Percentiles rank a stretch among this genome's conserved stretches.
phyloP scores from a whole-genome alignment of 1,284 basidiomycete species.

The Rhodofomes roseus region DNA sequence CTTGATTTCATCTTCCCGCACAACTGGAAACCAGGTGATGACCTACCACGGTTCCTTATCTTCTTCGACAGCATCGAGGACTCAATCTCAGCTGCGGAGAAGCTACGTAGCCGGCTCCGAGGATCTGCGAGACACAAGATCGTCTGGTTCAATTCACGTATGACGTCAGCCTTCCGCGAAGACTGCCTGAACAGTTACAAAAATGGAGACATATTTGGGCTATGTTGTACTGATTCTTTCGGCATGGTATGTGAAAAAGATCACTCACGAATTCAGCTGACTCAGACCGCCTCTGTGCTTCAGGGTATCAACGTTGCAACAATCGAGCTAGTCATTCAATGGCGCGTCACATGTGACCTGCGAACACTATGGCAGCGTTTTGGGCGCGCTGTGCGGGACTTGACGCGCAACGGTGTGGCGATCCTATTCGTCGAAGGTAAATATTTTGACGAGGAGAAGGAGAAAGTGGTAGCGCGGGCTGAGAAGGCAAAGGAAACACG shows the following conservation, averaged over 20 bases:
- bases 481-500: too few species aligned
- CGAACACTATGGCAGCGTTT: conserved; percentile 18
- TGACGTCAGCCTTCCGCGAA: background rate
- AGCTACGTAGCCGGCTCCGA: background rate
- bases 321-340: conserved; percentile 32
- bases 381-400: conserved; percentile 14
- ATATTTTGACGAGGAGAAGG: conserved; percentile 13
- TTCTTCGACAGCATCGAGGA: conserved; percentile 29
- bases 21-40: conserved; percentile 4
- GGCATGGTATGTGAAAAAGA: conserved; percentile 23
- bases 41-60: conserved; percentile 29
- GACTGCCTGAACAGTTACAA: conserved; percentile 1
- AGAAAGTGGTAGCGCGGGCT: background rate
- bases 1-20: conserved; percentile 29
- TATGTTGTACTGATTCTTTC: conserved; percentile 26
- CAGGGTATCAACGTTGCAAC: conserved; percentile 26
- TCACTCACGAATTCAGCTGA: background rate
- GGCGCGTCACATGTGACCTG: conserved; percentile 15
- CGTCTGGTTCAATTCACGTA: background rate
- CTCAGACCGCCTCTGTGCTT: background rate
- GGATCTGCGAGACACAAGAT: background rate
- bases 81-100: conserved; percentile 11
- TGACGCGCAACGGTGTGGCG: conserved; percentile 1
- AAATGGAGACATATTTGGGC: conserved; percentile 11
- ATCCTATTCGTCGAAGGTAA: conserved; percentile 14